Evolutionary conservation across 495 filamentous ascomycete genomes (phyloP).

Genomic region (Daldinia childiae): DNA sequence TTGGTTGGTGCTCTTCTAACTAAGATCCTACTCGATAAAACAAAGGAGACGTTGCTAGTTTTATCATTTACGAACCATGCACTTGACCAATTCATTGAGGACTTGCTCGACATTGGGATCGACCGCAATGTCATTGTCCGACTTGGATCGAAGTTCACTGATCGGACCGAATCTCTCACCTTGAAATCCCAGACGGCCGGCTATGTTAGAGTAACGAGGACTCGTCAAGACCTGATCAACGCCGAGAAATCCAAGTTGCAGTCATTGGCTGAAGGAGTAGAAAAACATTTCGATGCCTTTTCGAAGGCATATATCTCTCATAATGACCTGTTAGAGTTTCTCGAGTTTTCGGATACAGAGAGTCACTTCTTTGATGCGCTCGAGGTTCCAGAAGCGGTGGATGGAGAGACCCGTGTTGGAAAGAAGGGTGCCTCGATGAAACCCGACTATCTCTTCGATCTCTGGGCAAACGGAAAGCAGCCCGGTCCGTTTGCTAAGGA

Average conservation of each 20-base stretch:
- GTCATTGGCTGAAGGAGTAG: conserved; percentile 23
- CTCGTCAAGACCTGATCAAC: conserved; percentile 55
- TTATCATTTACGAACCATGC: conserved; percentile 76
- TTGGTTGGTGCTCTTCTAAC: conserved; percentile 76
- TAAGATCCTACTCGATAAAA: conserved; percentile 64
- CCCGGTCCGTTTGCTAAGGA: conserved; percentile 54
- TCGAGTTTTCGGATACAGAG: conserved; percentile 69
- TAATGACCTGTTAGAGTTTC: conserved; percentile 63
- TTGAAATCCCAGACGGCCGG: conserved; percentile 56
- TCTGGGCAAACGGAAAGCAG: conserved; percentile 63
- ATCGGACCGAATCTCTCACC: conserved; percentile 56
- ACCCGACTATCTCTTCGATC: conserved; percentile 63
- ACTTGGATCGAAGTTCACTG: conserved; percentile 70
- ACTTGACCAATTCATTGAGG: conserved; percentile 77
- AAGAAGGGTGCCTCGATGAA: conserved; percentile 57
- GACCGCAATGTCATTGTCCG: conserved; percentile 64
- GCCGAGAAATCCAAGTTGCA: conserved; percentile 46
- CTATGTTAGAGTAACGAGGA: background rate
- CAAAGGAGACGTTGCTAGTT: conserved; percentile 66
- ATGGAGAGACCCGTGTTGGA: conserved; percentile 58
- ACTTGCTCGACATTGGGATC: conserved; percentile 72
- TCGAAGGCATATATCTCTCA: background rate
- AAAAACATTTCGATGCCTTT: conserved; percentile 25
- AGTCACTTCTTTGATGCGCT: conserved; percentile 67
- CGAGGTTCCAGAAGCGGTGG: conserved; percentile 48